These are phyloP conservation scores for Blastosporella zonata DNA, from an alignment of 1,284 basidiomycete genomes.

Conservation along the genomic window DNA sequence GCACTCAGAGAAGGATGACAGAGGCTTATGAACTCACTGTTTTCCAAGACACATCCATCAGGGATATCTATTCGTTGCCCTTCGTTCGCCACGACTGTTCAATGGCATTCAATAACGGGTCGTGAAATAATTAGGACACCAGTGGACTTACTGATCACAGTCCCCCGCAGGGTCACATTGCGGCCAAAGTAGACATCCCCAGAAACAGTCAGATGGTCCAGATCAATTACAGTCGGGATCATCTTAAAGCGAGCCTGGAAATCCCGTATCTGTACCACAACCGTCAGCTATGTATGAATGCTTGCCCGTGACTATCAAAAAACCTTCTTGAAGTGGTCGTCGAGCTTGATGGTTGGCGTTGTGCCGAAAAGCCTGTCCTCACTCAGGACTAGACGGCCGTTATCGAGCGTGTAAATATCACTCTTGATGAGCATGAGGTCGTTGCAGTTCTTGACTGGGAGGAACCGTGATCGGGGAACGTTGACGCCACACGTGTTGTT, in stretches of 20 bases:
- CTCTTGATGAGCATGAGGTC: slow-evolving; percentile 95
- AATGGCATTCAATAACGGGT: neutral
- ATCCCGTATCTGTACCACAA: slow-evolving; percentile 74
- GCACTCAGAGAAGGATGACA: neutral
- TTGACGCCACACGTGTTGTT: slow-evolving; percentile 93
- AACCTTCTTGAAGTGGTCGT: slow-evolving; percentile 85
- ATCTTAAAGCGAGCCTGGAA: slow-evolving; percentile 98
- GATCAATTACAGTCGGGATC: slow-evolving; percentile 90
- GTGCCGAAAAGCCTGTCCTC: slow-evolving; percentile 86
- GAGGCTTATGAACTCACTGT: slow-evolving; percentile 48
- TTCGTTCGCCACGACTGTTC: slow-evolving; percentile 72
- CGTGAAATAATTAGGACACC: neutral
- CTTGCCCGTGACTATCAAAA: neutral
- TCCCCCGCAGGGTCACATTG: slow-evolving; percentile 84
- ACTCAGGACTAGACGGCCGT: slow-evolving; percentile 91
- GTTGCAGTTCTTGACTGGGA: slow-evolving; percentile 91
- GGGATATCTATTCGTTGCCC: slow-evolving; percentile 94
- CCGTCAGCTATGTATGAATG: neutral
- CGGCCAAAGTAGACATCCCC: slow-evolving; percentile 96
- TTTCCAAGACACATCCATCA: slow-evolving; percentile 92
- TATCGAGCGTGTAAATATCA: slow-evolving; percentile 92
- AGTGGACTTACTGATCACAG: slow-evolving; percentile 65
- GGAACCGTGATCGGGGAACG: slow-evolving; percentile 95
- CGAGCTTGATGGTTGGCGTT: slow-evolving; percentile 96
- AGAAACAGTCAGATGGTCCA: slow-evolving; percentile 95